Percentiles rank a stretch among this genome's conserved stretches.
phyloP scores from a whole-genome alignment of 495 filamentous ascomycete genomes.

The Hypoxylon rickii region DNA sequence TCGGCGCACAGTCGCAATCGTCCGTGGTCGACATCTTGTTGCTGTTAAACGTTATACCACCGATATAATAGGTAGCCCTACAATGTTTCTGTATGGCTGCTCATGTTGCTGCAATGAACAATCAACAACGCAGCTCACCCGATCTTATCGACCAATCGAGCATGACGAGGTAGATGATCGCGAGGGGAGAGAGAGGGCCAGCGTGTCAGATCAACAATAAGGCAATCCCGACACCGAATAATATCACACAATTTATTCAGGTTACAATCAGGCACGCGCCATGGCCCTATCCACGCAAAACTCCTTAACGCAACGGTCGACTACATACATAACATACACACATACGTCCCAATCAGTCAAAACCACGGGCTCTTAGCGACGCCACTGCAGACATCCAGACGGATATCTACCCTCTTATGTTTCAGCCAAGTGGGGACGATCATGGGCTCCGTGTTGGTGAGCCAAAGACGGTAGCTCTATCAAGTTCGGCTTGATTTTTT shows the following conservation, averaged over 20 bases:
- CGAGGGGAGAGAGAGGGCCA: slow-evolving; percentile 10
- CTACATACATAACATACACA: too few species aligned
- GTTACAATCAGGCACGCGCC: slow-evolving; percentile 32
- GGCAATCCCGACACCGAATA: slow-evolving; percentile 5
- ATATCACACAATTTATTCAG: slow-evolving; percentile 29
- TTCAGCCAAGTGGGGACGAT: slow-evolving; percentile 28
- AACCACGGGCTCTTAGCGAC: slow-evolving; percentile 15
- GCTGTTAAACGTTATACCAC: too few species aligned
- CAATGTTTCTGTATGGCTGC: not conserved
- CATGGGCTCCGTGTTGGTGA: slow-evolving; percentile 22
- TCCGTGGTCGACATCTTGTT: slow-evolving; percentile 23
- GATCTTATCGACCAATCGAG: slow-evolving; percentile 23
- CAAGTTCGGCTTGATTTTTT: slow-evolving; percentile 19
- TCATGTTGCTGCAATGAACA: slow-evolving; percentile 14
- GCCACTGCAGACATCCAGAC: slow-evolving; percentile 40
- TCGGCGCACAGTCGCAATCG: slow-evolving; percentile 35
- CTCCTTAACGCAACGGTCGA: slow-evolving; percentile 4
- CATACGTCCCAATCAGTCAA: slow-evolving; percentile 12
- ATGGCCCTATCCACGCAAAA: slow-evolving; percentile 10
- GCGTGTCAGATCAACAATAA: slow-evolving; percentile 32
- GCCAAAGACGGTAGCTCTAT: slow-evolving; percentile 27
- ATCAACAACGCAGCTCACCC: slow-evolving; percentile 22
- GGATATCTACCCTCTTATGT: slow-evolving; percentile 24
- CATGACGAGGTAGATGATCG: slow-evolving; percentile 10
- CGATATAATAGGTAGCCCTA: too few species aligned